Evolutionary conservation across 2,329 filamentous ascomycete species (phyloP).

Genomic region (Cordyceps tenuipes): DNA sequence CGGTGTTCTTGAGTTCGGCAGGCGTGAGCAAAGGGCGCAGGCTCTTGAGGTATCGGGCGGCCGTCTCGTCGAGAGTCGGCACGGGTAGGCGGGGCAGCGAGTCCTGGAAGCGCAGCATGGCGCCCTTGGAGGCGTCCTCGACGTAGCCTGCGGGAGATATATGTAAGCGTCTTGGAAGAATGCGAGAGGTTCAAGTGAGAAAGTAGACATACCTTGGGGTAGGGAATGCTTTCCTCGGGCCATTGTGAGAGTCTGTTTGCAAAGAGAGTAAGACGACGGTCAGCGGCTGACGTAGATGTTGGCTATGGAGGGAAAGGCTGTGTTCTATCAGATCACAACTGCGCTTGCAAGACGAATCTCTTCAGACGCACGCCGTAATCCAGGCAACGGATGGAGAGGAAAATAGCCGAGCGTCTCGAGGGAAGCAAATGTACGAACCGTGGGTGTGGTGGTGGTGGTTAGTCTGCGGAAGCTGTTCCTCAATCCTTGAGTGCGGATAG

Average conservation of each 20-base stretch:
- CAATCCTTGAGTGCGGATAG: slow-evolving; percentile 24
- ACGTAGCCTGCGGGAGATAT: slow-evolving; percentile 51
- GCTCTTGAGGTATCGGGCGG: slow-evolving; percentile 70
- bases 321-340: neutral
- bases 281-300: slow-evolving; percentile 1
- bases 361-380: no score
- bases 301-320: neutral
- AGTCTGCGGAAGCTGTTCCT: slow-evolving; percentile 27
- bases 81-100: slow-evolving; percentile 75
- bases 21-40: slow-evolving; percentile 65
- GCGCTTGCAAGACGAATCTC: neutral
- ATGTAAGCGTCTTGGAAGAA: neutral
- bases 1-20: slow-evolving; percentile 61
- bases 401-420: neutral
- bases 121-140: slow-evolving; percentile 70
- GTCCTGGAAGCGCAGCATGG: slow-evolving; percentile 78
- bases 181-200: no score
- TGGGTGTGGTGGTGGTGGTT: slow-evolving; percentile 18
- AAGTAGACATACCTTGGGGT: slow-evolving; percentile 35
- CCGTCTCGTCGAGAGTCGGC: slow-evolving; percentile 74
- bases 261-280: slow-evolving; percentile 2
- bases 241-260: slow-evolving; percentile 33
- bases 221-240: slow-evolving; percentile 52
- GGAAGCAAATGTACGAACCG: slow-evolving; percentile 10
- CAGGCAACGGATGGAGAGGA: neutral